phyloP scores from a whole-genome alignment of 495 filamentous ascomycete genomes.

The Trichoderma gamsii region DNA sequence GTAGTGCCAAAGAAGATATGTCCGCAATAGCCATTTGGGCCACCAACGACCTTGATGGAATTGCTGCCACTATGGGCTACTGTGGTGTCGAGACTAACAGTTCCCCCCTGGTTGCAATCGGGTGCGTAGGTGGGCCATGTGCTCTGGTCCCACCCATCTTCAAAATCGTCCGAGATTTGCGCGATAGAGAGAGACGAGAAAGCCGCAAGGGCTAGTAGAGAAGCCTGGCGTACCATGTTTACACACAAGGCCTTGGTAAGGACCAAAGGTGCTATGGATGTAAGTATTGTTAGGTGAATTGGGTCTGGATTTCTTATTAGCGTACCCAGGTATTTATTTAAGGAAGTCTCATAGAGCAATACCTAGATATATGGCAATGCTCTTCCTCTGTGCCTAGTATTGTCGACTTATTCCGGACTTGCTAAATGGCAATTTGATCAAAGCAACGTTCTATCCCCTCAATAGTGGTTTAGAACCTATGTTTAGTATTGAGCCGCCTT shows the following conservation, averaged over 20 bases:
- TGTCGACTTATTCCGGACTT: not conserved
- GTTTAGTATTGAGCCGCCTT: not conserved
- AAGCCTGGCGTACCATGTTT: conserved; percentile 40
- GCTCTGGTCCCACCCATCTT: conserved; percentile 46
- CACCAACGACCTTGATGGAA: conserved; percentile 47
- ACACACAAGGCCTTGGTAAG: conserved; percentile 16
- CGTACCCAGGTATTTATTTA: not conserved
- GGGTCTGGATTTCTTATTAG: not conserved
- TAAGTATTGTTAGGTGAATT: not conserved
- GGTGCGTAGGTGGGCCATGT: conserved; percentile 51
- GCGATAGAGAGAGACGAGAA: conserved; percentile 40
- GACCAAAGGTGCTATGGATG: not conserved
- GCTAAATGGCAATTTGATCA: not conserved
- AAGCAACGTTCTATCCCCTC: not conserved
- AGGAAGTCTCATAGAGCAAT: not conserved
- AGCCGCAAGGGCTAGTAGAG: conserved; percentile 39
- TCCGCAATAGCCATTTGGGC: conserved; percentile 48
- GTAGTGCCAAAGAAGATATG: conserved; percentile 56
- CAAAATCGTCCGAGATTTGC: conserved; percentile 49
- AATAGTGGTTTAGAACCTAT: not conserved
- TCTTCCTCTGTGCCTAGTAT: not conserved
- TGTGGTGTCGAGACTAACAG: conserved; percentile 45
- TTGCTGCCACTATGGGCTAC: conserved; percentile 50
- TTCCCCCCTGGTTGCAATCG: conserved; percentile 53
- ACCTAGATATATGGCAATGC: not conserved